Percentiles rank a stretch among this genome's conserved stretches.
Evolutionary conservation across 2,329 filamentous ascomycete species (phyloP).

Genomic region (Nothophoma quercina): DNA sequence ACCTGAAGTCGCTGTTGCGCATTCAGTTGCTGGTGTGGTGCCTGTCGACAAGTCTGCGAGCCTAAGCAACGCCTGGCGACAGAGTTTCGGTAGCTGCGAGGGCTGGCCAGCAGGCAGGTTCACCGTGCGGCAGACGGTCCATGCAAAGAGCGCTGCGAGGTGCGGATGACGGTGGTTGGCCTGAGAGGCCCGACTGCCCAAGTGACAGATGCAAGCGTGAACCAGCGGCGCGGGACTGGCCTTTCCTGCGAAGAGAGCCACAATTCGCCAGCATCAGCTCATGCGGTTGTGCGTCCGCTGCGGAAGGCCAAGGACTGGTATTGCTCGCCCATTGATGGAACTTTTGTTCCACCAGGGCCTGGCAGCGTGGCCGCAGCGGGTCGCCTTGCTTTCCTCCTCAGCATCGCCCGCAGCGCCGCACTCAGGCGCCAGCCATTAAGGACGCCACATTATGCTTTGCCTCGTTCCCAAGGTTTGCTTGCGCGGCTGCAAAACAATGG

Average conservation of each 20-base stretch:
- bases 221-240: slow-evolving; percentile 42
- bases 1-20: slow-evolving; percentile 18
- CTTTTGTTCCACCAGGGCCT: neutral
- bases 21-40: slow-evolving; percentile 10
- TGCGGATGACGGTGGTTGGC: slow-evolving; percentile 32
- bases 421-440: slow-evolving; percentile 26
- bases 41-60: slow-evolving; percentile 30
- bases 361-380: slow-evolving; percentile 3
- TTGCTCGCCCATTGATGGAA: slow-evolving; percentile 6
- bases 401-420: slow-evolving; percentile 20
- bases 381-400: slow-evolving; percentile 18
- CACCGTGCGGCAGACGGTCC: slow-evolving; percentile 25
- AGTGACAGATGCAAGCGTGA: slow-evolving; percentile 46
- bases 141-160: slow-evolving; percentile 23
- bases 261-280: slow-evolving; percentile 34
- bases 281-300: slow-evolving; percentile 21
- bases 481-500: slow-evolving; percentile 36
- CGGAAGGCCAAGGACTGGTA: neutral
- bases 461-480: slow-evolving; percentile 33
- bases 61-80: slow-evolving; percentile 27
- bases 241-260: slow-evolving; percentile 41
- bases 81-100: slow-evolving; percentile 25
- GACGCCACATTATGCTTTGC: slow-evolving; percentile 30
- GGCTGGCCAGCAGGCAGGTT: slow-evolving; percentile 20
- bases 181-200: slow-evolving; percentile 34